Conservation (phyloP, 176 grass and related monocot genomes). For the Triticum turgidum region DNA sequence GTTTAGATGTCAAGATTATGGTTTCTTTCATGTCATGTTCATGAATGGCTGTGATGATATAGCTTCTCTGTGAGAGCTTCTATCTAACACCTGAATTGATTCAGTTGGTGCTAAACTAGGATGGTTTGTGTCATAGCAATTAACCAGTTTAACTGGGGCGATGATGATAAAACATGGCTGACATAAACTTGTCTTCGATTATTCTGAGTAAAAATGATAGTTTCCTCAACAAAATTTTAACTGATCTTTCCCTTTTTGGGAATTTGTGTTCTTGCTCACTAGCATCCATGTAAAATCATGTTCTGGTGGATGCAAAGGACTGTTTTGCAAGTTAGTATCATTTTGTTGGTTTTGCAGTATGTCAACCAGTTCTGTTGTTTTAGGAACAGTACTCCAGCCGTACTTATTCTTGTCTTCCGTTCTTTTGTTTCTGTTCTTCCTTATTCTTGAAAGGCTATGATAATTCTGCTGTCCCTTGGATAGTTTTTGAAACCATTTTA, state of each 20-base stretch:
- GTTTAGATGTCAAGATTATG: background rate
- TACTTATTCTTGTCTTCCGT: background rate
- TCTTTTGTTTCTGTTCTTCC: background rate
- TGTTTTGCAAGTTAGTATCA: background rate
- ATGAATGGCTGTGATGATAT: background rate
- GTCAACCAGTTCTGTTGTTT: background rate
- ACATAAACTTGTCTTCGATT: background rate
- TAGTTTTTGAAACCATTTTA: background rate
- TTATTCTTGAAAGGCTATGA: background rate
- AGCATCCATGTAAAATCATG: too few species aligned
- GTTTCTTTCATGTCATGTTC: background rate
- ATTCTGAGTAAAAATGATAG: too few species aligned
- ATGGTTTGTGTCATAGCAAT: background rate
- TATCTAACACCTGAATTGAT: too few species aligned
- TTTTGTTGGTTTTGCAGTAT: background rate
- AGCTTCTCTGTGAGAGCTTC: too few species aligned
- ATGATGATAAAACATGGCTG: too few species aligned
- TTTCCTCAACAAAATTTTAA: too few species aligned
- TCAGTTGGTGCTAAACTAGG: too few species aligned
- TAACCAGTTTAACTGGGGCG: background rate
- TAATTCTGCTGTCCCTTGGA: background rate
- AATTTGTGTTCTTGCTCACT: too few species aligned
- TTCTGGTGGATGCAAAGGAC: too few species aligned
- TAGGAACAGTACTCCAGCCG: background rate
- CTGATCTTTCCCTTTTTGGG: too few species aligned